Percentiles rank a stretch among this genome's conserved stretches.
These are phyloP conservation scores for Phytophthora rubi DNA, from an alignment of 352 stramenopile species.

Conservation along the genomic window DNA sequence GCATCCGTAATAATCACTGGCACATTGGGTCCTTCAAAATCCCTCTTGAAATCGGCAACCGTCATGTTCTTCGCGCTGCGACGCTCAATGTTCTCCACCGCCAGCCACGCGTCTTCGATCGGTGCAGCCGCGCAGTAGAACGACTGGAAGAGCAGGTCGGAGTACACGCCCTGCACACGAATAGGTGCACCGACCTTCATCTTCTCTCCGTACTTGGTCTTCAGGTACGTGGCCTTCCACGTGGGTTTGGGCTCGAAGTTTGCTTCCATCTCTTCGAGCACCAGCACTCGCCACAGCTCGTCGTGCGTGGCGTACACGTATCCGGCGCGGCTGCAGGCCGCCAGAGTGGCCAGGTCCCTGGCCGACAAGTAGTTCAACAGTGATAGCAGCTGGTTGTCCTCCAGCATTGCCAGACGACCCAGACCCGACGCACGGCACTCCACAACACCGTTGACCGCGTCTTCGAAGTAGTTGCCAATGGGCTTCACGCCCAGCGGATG, in stretches of 20 bases:
- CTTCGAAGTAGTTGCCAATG: conserved; percentile 82
- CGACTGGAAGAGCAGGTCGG: conserved; percentile 88
- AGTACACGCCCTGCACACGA: conserved; percentile 77
- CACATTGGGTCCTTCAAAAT: conserved; percentile 76
- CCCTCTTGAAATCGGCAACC: conserved; percentile 60
- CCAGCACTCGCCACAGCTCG: conserved; percentile 83
- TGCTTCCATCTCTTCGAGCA: conserved; percentile 79
- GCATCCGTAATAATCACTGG: conserved; percentile 85
- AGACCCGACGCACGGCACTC: conserved; percentile 70
- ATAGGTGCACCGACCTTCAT: conserved; percentile 34
- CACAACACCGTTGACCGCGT: conserved; percentile 59
- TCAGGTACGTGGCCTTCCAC: conserved; percentile 80
- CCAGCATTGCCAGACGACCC: conserved; percentile 54
- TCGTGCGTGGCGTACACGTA: conserved; percentile 83
- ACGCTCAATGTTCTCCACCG: conserved; percentile 76
- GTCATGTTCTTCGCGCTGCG: conserved; percentile 58
- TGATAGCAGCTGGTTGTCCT: conserved; percentile 70
- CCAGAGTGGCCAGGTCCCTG: conserved; percentile 51
- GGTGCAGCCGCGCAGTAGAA: conserved; percentile 79
- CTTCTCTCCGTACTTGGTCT: conserved; percentile 49
- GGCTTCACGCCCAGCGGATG: conserved; percentile 88
- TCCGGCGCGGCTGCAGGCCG: conserved; percentile 55
- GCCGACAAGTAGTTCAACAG: conserved; percentile 70
- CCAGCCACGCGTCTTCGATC: conserved; percentile 71
- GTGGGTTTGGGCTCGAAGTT: conserved; percentile 57